Percentiles rank a stretch among this genome's conserved stretches.
Evolutionary conservation across 176 grass and related monocot species (phyloP).

Genomic region (Lolium multiflorum): DNA sequence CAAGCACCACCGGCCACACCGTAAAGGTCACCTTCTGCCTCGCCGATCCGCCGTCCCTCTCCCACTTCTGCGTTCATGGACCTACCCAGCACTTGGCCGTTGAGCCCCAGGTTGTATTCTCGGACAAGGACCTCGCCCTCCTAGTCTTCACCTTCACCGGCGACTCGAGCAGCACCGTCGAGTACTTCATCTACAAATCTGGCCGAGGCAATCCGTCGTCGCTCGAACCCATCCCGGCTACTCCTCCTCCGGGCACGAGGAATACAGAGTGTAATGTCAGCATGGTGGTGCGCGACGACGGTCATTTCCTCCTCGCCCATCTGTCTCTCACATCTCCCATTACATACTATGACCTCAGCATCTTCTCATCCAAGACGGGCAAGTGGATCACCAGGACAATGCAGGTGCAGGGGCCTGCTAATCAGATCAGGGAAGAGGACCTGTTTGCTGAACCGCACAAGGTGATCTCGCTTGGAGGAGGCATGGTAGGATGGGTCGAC

Average conservation of each 20-base stretch:
- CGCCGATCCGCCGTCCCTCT: not conserved
- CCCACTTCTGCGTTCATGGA: not conserved
- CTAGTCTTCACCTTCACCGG: not conserved
- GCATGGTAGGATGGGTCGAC: constrained; percentile 1
- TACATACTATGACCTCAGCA: not conserved
- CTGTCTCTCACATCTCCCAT: not conserved
- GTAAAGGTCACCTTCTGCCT: not conserved
- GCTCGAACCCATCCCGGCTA: not conserved
- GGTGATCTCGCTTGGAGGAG: constrained; percentile 8
- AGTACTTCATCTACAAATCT: not conserved
- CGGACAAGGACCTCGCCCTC: not conserved
- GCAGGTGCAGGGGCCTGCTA: not conserved
- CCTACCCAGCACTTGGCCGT: not conserved
- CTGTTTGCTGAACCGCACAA: not conserved
- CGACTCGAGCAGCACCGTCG: not conserved
- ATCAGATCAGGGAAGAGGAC: not conserved
- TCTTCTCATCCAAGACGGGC: not conserved
- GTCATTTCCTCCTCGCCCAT: not conserved
- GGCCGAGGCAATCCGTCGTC: not conserved
- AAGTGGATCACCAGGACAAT: not conserved
- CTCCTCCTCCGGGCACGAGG: not conserved
- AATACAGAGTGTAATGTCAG: not conserved
- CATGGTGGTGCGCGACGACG: not conserved
- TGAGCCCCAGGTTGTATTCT: not conserved
- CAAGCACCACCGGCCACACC: not conserved